Percentiles rank a stretch among this genome's conserved stretches.
Conservation (phyloP, 2,329 filamentous ascomycete species). For the Apiospora hydei region DNA sequence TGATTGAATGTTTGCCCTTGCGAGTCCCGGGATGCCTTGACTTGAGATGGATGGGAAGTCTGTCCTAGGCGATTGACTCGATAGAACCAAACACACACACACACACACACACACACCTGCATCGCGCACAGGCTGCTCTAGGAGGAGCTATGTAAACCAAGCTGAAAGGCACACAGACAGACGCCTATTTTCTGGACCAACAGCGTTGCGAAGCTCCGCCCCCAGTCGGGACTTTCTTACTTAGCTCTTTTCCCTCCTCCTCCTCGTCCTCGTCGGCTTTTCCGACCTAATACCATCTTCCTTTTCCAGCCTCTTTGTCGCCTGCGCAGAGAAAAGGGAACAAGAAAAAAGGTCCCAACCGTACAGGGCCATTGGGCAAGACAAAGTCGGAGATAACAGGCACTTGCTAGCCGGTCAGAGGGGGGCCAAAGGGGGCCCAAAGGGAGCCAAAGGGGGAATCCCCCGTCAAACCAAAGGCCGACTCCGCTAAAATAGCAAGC, state of each 20-base stretch:
- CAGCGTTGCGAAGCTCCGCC: not conserved
- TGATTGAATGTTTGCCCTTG: not conserved
- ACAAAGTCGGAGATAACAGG: not conserved
- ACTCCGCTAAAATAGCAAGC: constrained; percentile 16
- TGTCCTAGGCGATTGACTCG: too few relatives aligned
- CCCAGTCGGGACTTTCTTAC: not conserved
- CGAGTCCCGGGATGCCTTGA: not conserved
- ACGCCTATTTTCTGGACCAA: constrained; percentile 2
- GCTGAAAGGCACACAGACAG: not conserved
- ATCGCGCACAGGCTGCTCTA: not conserved
- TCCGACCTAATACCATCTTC: not conserved
- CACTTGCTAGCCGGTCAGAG: not conserved
- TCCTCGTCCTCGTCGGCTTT: not conserved
- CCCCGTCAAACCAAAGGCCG: not conserved
- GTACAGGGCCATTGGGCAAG: not conserved
- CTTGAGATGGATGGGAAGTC: not conserved
- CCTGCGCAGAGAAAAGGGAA: not conserved
- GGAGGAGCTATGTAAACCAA: not conserved
- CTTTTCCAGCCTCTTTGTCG: not conserved
- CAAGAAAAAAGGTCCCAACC: not conserved
- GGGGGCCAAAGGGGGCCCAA: not conserved
- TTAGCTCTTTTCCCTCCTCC: not conserved
- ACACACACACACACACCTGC: not conserved
- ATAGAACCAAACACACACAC: not conserved
- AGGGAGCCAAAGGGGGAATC: constrained; percentile 1